Percentiles rank a stretch among this genome's conserved stretches.
phyloP scores from a whole-genome alignment of 495 filamentous ascomycete genomes.

The Tuber magnatum region DNA sequence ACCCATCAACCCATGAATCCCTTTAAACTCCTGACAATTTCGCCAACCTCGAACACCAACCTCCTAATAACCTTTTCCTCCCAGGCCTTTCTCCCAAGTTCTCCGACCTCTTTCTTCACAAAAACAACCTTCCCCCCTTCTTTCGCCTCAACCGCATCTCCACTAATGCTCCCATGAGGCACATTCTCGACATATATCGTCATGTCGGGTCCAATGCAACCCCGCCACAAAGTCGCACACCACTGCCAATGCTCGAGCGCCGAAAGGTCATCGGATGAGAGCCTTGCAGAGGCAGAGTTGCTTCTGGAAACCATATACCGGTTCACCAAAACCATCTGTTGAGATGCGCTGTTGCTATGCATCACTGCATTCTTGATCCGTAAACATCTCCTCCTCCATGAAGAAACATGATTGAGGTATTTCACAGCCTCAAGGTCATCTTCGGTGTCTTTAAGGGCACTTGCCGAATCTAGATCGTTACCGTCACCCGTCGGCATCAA shows the following conservation, averaged over 20 bases:
- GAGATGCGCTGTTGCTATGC: conserved; percentile 12
- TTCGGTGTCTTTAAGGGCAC: conserved; percentile 17
- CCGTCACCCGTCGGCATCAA: conserved; percentile 8
- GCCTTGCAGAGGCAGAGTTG: conserved; percentile 62
- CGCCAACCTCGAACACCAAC: conserved; percentile 74
- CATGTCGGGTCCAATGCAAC: conserved; percentile 76
- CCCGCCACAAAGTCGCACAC: conserved; percentile 92
- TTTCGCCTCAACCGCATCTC: conserved; percentile 31
- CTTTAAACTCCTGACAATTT: conserved; percentile 56
- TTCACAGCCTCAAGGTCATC: conserved; percentile 24
- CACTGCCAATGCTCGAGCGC: conserved; percentile 95
- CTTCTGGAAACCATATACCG: conserved; percentile 58
- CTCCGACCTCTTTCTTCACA: conserved; percentile 38
- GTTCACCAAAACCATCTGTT: conserved; percentile 46
- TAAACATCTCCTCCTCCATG: conserved; percentile 32
- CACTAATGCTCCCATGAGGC: conserved; percentile 19
- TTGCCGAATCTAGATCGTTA: neutral
- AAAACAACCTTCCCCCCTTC: conserved; percentile 34
- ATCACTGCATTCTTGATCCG: conserved; percentile 29
- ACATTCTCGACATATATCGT: conserved; percentile 59
- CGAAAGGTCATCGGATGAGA: conserved; percentile 68
- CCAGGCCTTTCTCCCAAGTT: conserved; percentile 44
- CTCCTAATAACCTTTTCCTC: conserved; percentile 63
- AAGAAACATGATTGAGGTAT: conserved; percentile 33
- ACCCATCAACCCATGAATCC: conserved; percentile 29